Evolutionary conservation across 768 basidiomycete species (phyloP).

Genomic region (Tubosaeta brunneosetosa): DNA sequence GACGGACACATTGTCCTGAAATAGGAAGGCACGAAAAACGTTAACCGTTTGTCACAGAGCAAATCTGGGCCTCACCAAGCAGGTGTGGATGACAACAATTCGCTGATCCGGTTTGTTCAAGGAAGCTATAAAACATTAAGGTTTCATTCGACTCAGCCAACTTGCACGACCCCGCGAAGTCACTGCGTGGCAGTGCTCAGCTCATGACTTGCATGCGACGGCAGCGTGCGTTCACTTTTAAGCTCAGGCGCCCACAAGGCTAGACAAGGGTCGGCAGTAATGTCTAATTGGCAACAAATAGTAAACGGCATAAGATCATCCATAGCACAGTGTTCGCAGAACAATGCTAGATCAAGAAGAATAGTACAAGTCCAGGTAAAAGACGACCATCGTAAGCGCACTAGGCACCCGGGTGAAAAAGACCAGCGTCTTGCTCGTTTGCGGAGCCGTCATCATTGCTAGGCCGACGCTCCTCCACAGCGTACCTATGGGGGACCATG

Average conservation of each 20-base stretch:
- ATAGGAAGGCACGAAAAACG: slow-evolving; percentile 9
- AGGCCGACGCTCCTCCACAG: neutral
- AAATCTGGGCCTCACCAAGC: slow-evolving; percentile 16
- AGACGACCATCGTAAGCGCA: neutral
- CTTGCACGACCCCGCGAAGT: slow-evolving; percentile 4
- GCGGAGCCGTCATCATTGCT: neutral
- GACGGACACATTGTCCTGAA: slow-evolving; percentile 14
- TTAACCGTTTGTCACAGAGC: slow-evolving; percentile 1
- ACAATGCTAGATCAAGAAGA: slow-evolving; percentile 2
- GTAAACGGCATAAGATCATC: slow-evolving; percentile 1
- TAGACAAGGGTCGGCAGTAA: neutral
- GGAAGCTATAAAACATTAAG: neutral
- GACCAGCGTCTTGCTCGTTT: slow-evolving; percentile 2
- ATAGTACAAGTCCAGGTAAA: neutral
- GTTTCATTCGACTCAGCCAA: slow-evolving; percentile 9
- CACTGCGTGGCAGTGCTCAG: slow-evolving; percentile 8
- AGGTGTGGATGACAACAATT: slow-evolving; percentile 13
- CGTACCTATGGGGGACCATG: slow-evolving; percentile 14
- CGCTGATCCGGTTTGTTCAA: slow-evolving; percentile 7
- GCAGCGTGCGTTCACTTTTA: slow-evolving; percentile 18
- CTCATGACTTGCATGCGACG: slow-evolving; percentile 1
- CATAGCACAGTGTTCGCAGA: neutral
- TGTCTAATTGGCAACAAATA: neutral
- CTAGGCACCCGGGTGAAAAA: slow-evolving; percentile 8
- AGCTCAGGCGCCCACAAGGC: slow-evolving; percentile 4